Conservation (phyloP, 495 filamentous ascomycete genomes). For the Paragyromitra xinjiangensis region DNA sequence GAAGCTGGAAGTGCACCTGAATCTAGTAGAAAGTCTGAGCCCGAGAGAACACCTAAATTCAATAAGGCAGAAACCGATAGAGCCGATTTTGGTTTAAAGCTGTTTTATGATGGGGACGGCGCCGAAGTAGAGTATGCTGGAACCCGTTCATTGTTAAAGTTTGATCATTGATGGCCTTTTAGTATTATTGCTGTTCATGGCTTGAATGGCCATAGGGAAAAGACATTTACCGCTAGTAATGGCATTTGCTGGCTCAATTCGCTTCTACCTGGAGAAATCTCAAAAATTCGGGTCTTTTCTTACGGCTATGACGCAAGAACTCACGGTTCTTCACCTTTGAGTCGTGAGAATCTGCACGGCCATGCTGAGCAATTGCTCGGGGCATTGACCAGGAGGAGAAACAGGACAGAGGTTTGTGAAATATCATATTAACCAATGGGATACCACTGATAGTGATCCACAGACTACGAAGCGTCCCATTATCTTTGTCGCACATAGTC, state of each 20-base stretch:
- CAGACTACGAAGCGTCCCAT: slow-evolving; percentile 25
- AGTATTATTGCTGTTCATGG: slow-evolving; percentile 35
- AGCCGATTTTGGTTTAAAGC: neutral
- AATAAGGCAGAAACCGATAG: neutral
- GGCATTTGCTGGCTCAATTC: slow-evolving; percentile 23
- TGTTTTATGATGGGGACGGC: neutral
- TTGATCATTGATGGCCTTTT: neutral
- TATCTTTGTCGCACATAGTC: slow-evolving; percentile 48
- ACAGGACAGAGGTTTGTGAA: neutral
- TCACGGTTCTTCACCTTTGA: slow-evolving; percentile 8
- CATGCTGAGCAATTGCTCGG: slow-evolving; percentile 8
- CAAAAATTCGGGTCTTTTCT: slow-evolving; percentile 23
- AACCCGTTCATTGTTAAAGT: neutral
- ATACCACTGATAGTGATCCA: neutral
- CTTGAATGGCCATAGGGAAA: slow-evolving; percentile 32
- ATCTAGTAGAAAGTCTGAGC: neutral
- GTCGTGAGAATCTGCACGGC: slow-evolving; percentile 4
- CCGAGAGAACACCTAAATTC: neutral
- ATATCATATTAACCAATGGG: neutral
- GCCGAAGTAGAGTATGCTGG: slow-evolving; percentile 24
- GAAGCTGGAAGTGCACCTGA: neutral
- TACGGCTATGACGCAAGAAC: slow-evolving; percentile 41
- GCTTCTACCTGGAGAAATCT: slow-evolving; percentile 10
- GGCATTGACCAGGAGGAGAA: neutral
- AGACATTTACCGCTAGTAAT: slow-evolving; percentile 29